phyloP scores from a whole-genome alignment of 2,329 filamentous ascomycete genomes.

The Botrytis aclada region DNA sequence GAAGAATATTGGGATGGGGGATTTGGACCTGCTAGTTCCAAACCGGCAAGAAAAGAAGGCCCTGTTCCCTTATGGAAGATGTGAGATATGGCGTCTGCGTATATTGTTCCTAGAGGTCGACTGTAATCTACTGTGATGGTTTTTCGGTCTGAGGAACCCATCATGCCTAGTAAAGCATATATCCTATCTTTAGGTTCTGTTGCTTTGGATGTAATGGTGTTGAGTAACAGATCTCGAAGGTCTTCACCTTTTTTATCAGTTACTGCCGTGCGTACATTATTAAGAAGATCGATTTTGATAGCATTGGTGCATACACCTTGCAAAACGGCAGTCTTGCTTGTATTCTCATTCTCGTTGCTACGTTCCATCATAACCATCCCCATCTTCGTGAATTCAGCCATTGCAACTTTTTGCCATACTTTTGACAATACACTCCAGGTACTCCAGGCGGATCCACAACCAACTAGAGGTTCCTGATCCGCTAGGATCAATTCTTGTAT shows the following conservation, averaged over 20 bases:
- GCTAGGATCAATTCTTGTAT: slow-evolving; percentile 16
- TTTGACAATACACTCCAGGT: background rate
- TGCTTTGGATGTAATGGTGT: background rate
- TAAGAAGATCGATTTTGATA: slow-evolving; percentile 1
- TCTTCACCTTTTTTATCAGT: background rate
- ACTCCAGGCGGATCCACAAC: slow-evolving; percentile 4
- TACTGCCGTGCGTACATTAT: background rate
- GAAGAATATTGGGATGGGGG: background rate
- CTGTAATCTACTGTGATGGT: background rate
- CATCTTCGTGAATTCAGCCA: background rate
- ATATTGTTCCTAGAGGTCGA: background rate
- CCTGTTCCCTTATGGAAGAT: background rate
- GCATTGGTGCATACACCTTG: background rate
- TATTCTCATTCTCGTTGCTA: background rate
- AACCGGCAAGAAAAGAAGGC: background rate
- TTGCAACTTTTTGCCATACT: background rate
- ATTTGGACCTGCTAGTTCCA: background rate
- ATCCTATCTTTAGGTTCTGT: background rate
- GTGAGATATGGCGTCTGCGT: slow-evolving; percentile 2
- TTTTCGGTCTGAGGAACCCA: background rate
- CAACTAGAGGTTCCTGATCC: background rate
- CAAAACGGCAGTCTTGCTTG: no score
- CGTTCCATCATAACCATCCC: background rate
- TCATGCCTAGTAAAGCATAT: slow-evolving; percentile 2
- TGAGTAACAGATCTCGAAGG: background rate